A percentile compares a stretch with the other conserved stretches of the same genome.
These are phyloP conservation scores for Coemansia sp. DNA, from an alignment of 192 early-diverging fungal species.

Conservation along the genomic window DNA sequence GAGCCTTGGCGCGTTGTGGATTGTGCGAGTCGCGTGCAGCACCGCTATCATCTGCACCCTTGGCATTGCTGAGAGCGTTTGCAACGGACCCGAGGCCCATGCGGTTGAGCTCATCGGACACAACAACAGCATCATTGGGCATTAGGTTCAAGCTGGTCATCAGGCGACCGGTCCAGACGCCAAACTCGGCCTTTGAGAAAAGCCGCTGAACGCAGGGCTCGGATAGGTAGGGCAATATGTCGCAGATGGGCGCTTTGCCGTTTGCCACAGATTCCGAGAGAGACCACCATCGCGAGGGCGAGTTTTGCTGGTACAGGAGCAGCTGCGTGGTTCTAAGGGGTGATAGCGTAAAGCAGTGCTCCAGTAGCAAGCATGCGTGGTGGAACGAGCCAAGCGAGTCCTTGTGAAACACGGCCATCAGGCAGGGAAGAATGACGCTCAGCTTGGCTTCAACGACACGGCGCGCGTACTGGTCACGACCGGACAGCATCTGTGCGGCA, in stretches of 20 bases:
- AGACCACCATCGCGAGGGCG: conserved; percentile 43
- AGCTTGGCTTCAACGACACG: conserved; percentile 46
- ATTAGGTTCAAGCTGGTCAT: conserved; percentile 39
- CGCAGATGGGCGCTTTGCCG: conserved; percentile 49
- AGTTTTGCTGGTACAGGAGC: conserved; percentile 46
- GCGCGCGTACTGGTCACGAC: conserved; percentile 31
- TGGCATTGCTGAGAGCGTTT: conserved; percentile 12
- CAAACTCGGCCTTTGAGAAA: conserved; percentile 49
- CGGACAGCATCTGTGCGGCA: conserved; percentile 41
- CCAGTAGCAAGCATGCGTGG: conserved; percentile 45
- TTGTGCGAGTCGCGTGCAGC: conserved; percentile 13
- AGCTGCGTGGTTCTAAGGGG: conserved; percentile 39
- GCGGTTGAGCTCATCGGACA: conserved; percentile 43
- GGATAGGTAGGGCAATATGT: conserved; percentile 42
- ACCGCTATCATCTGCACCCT: conserved; percentile 5
- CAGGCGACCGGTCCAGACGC: conserved; percentile 47
- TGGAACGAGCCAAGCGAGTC: conserved; percentile 51
- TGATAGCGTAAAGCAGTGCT: conserved; percentile 43
- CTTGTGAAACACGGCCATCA: conserved; percentile 50
- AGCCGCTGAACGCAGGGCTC: conserved; percentile 48
- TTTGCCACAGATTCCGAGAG: conserved; percentile 36
- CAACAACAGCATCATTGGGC: conserved; percentile 42
- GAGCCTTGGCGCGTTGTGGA: conserved; percentile 38
- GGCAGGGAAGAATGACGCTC: conserved; percentile 33
- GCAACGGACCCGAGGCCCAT: conserved; percentile 44